Evolutionary conservation across 2,329 filamentous ascomycete species (phyloP), one percentile per base, ranked within the genome.

Genomic region (Cordyceps sp.): DNA sequence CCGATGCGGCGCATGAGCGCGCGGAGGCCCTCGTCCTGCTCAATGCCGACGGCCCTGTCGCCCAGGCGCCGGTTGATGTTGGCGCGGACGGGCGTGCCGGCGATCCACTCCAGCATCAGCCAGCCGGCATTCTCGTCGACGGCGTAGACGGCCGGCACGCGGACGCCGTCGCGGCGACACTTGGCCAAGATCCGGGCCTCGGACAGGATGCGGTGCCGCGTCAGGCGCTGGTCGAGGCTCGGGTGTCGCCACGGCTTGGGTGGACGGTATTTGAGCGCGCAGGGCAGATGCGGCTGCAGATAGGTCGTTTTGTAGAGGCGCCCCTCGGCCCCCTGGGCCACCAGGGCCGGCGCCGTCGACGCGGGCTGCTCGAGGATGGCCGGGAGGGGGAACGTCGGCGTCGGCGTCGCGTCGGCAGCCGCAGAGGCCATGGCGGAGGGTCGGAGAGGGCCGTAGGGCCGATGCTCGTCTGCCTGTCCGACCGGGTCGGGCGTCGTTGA

Each of bases 251-350:
- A 98, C 18, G 81, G 73, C 59, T 98, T 98, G 18, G 75, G 66
- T 0, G 88, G 86, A 1, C 90, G 82, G 64, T 92, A 76, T 61
- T 98, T 98, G 39, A 96, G 72, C 1, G 88, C 83, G 49, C 76
- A 80, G 12, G 78, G 71, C 9, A 71, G 62, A 35, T 63, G 52
- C 25, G 80, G 69, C 2, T 67, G 53, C 33, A 94, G 75, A 58
- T 83, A 92, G 34, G 72, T 76, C 14, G 83, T 88, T 54, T 75
- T 78, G 71, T 92, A 96, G 49, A 98, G 73, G 41, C 88, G 83
- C 37, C 83, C 86, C 70, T 98, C 90, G 50, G 90, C 90, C 58
- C 90, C 90, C 66, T 96, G 90, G 35, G 83, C 78, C 44, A 96
- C 72, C 47, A 93, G 79, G 30, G 51, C 55, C 39, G 83, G 73